phyloP scores from a whole-genome alignment of 1,284 basidiomycete species.

The Cutaneotrichosporon curvatum region DNA sequence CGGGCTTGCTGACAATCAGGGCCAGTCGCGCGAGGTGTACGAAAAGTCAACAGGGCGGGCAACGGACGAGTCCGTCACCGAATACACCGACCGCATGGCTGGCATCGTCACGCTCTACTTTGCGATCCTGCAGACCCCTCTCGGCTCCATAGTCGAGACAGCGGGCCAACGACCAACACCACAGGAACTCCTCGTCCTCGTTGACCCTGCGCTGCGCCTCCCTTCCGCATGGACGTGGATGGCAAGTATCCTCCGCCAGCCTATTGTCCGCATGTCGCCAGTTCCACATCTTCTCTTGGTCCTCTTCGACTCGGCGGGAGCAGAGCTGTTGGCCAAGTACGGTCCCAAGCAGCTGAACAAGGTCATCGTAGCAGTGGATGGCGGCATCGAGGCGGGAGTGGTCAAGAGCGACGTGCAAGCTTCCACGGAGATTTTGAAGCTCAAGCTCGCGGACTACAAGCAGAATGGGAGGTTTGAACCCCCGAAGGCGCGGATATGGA shows the following conservation, averaged over 20 bases:
- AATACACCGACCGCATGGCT: constrained; percentile 67
- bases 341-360: constrained; percentile 69
- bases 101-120: constrained; percentile 87
- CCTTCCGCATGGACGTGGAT: constrained; percentile 61
- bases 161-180: constrained; percentile 24
- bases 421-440: constrained; percentile 24
- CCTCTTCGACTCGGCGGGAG: constrained; percentile 66
- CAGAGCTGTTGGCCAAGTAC: constrained; percentile 57
- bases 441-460: constrained; percentile 22
- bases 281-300: constrained; percentile 48
- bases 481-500: constrained; percentile 19
- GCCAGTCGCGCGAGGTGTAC: constrained; percentile 53
- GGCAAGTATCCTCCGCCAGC: constrained; percentile 36
- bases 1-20: constrained; percentile 18
- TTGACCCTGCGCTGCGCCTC: constrained; percentile 58
- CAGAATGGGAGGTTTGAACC: constrained; percentile 5
- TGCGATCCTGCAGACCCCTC: constrained; percentile 56
- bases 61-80: constrained; percentile 53
- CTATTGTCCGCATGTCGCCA: constrained; percentile 24
- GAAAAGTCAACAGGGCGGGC: constrained; percentile 60
- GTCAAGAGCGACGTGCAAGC: constrained; percentile 33
- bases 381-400: constrained; percentile 39
- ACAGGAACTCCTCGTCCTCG: constrained; percentile 42
- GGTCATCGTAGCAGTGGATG: constrained; percentile 59
- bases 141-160: constrained; percentile 34